Evolutionary conservation across 148 eudicot genomes (phyloP).

Genomic region (Vaccinium macrocarpon): DNA sequence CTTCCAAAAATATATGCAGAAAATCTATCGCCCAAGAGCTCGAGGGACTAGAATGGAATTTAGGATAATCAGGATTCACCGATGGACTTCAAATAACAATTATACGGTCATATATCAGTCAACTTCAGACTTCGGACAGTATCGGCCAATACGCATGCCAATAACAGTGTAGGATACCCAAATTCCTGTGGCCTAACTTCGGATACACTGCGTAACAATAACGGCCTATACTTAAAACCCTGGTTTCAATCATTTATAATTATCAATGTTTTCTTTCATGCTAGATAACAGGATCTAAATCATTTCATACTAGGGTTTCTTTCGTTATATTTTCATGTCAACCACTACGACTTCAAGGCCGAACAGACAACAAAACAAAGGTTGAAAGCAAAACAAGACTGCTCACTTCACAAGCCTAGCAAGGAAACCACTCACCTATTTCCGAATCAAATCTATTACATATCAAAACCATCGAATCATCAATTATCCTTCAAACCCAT

Average conservation of each 20-base stretch:
- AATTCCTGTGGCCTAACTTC: too few relatives aligned
- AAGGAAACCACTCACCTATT: constrained; percentile 21
- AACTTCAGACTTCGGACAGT: too few relatives aligned
- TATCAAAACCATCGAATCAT: neutral
- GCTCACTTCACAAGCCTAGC: constrained; percentile 16
- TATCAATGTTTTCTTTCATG: too few relatives aligned
- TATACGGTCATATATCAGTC: too few relatives aligned
- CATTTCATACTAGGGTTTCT: neutral
- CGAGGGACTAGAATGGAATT: neutral
- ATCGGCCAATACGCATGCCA: too few relatives aligned
- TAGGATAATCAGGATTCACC: neutral
- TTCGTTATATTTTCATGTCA: neutral
- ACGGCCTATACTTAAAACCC: too few relatives aligned
- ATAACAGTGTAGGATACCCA: too few relatives aligned
- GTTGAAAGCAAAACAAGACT: constrained; percentile 5
- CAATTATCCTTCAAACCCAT: neutral
- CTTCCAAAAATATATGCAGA: neutral
- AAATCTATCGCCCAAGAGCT: neutral
- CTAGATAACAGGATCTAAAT: neutral
- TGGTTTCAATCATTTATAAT: too few relatives aligned
- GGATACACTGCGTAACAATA: too few relatives aligned
- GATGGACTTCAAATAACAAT: neutral
- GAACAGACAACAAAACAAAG: constrained; percentile 21
- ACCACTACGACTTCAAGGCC: neutral
- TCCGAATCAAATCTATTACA: neutral